Evolutionary conservation across 148 eudicot genomes (phyloP), one percentile per base, ranked within the genome.

Genomic region (Oxyria digyna): DNA sequence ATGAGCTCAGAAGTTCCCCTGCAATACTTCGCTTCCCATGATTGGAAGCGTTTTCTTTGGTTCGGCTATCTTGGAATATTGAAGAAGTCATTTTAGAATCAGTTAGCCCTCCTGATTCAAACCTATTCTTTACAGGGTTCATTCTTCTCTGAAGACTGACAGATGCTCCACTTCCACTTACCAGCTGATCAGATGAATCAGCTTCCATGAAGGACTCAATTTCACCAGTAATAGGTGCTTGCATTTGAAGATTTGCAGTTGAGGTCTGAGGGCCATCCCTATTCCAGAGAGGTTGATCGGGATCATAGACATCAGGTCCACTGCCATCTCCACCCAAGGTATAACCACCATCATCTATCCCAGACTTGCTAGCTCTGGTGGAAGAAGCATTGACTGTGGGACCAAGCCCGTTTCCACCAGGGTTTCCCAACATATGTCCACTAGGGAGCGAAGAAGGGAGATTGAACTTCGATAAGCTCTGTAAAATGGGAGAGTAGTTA

Each of bases 231-330:
- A 73, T 74, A 55, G 89, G 74, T 41, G 85, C 78, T 73, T 77
- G 43, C 68, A 64, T n/a, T 13, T 42, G 11, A 35, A 64, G 41
- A 17, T 17, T n/a, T 4, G 42, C 84, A 42, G 82, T 72, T 67
- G 98, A 85, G 45, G 84, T 74, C 69, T 78, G 86, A 20, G 84
- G 76, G 74, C 76, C 32, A 79, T 86, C 84, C 78, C 81, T 88
- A 62, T 78, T 76, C 96, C 97, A 94, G 48, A 90, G 76, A 57
- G 98, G 98, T 81, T 94, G 92, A 81, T 94, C 98, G 75, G 98
- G 98, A 80, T 94, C 98, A 76, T 94, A 94, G 27, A 90, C 84
- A 80, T 94, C 98, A 75, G 96, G 78, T 70, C 86, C 98, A 70
- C 74, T 74, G 1, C 75, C 80, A 70, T 72, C 79, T 69, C 80